Evolutionary conservation across 257 asterid species (phyloP).

Genomic region (Salvia hispanica): DNA sequence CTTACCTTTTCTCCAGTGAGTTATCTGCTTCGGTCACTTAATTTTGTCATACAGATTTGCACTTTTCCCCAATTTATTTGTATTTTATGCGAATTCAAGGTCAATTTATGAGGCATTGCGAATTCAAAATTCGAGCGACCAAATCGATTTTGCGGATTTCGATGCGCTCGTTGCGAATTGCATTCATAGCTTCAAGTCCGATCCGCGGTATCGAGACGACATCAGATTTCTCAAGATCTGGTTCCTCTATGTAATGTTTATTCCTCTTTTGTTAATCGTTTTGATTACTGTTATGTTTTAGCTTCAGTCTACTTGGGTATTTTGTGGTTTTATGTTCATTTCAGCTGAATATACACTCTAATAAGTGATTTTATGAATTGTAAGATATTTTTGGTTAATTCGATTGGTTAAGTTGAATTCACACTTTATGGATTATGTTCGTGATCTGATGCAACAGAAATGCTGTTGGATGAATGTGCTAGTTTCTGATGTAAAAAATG

Average conservation of each 20-base stretch:
- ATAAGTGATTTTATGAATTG: not conserved
- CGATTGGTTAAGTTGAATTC: not conserved
- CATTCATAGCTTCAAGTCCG: constrained; percentile 59
- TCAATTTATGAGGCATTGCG: constrained; percentile 51
- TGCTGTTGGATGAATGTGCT: constrained; percentile 8
- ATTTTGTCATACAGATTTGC: not conserved
- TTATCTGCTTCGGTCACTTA: not conserved
- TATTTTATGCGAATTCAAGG: constrained; percentile 32
- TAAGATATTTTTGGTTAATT: too few species aligned
- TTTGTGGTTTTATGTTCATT: not conserved
- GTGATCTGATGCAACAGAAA: not conserved
- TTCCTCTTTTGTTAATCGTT: not conserved
- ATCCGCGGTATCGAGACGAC: constrained; percentile 70
- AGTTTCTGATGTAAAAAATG: constrained; percentile 9
- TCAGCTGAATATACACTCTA: constrained; percentile 1
- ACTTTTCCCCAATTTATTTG: constrained; percentile 18
- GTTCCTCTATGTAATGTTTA: constrained; percentile 70
- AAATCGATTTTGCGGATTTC: constrained; percentile 37
- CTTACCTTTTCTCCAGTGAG: constrained; percentile 63
- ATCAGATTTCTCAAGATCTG: constrained; percentile 91
- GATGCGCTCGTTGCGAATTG: constrained; percentile 52
- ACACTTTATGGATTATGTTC: constrained; percentile 15
- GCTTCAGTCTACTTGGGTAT: constrained; percentile 5
- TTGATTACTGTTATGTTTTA: not conserved
- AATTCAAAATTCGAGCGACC: constrained; percentile 30